phyloP scores from a whole-genome alignment of 257 asterid genomes.

The Gentiana macrophylla region DNA sequence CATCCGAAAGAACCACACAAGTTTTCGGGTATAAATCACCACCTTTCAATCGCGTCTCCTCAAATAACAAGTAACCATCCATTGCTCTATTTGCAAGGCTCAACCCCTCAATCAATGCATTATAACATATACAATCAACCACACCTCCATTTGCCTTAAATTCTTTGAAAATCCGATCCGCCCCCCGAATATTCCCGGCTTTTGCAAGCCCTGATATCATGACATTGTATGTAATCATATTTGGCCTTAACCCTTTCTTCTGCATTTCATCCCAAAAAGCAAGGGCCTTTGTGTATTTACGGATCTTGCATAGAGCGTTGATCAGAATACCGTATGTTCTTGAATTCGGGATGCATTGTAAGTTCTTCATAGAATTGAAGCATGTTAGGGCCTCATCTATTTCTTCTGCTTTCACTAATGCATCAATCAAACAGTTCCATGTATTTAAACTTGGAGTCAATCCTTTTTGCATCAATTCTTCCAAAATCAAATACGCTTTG shows the following conservation, averaged over 20 bases:
- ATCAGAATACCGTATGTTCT: constrained; percentile 57
- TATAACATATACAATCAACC: constrained; percentile 76
- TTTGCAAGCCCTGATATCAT: constrained; percentile 87
- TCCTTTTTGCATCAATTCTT: constrained; percentile 75
- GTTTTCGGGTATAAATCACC: constrained; percentile 55
- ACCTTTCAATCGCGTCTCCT: constrained; percentile 62
- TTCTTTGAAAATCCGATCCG: constrained; percentile 45
- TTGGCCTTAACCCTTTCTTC: constrained; percentile 70
- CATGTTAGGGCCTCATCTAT: constrained; percentile 80
- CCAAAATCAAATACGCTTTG: constrained; percentile 78
- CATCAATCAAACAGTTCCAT: constrained; percentile 91
- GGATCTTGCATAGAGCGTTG: constrained; percentile 65
- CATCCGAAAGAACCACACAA: constrained; percentile 71
- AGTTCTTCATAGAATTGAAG: constrained; percentile 74
- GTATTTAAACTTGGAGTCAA: constrained; percentile 61
- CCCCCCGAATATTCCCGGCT: constrained; percentile 73
- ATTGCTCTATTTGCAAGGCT: constrained; percentile 56
- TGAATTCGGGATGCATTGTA: constrained; percentile 52
- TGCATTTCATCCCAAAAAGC: constrained; percentile 95
- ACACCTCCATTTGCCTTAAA: constrained; percentile 63
- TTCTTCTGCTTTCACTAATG: constrained; percentile 77
- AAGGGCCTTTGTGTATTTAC: constrained; percentile 78
- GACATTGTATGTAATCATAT: constrained; percentile 45
- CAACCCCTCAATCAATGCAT: constrained; percentile 69
- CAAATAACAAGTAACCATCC: constrained; percentile 69